phyloP scores from a whole-genome alignment of 306 rosid genomes.

The Senna tora region DNA sequence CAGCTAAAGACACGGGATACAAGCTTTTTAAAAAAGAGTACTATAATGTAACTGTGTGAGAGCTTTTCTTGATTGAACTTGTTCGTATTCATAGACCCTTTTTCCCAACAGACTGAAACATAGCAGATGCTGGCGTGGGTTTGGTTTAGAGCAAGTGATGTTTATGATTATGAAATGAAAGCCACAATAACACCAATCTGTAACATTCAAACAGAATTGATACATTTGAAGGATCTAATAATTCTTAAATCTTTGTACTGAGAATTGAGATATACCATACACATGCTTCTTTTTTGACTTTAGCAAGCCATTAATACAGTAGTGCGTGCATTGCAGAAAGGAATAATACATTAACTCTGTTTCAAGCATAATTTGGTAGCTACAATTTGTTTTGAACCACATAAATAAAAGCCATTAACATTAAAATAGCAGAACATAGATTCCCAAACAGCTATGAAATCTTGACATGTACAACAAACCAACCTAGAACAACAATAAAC shows the following conservation, averaged over 20 bases:
- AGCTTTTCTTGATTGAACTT: slow-evolving; percentile 1
- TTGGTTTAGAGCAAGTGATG: slow-evolving; percentile 13
- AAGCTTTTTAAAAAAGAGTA: slow-evolving; percentile 27
- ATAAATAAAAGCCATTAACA: no score
- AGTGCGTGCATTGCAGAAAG: neutral
- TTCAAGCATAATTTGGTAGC: no score
- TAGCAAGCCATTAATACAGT: neutral
- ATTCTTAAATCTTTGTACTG: slow-evolving; percentile 16
- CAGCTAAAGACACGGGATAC: neutral
- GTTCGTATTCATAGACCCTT: neutral
- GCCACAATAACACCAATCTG: neutral
- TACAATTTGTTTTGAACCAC: no score
- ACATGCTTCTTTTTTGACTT: slow-evolving; percentile 43
- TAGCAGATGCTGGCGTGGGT: slow-evolving; percentile 36
- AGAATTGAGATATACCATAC: neutral
- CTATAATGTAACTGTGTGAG: no score
- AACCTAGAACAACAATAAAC: no score
- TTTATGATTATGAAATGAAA: neutral
- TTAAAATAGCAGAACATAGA: no score
- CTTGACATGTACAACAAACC: no score
- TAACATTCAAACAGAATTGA: neutral
- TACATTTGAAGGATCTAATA: neutral
- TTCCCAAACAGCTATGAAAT: no score
- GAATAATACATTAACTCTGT: no score
- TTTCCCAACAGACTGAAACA: slow-evolving; percentile 27